Conservation (phyloP, 23 red algal genomes). For the Gracilaria caudata region DNA sequence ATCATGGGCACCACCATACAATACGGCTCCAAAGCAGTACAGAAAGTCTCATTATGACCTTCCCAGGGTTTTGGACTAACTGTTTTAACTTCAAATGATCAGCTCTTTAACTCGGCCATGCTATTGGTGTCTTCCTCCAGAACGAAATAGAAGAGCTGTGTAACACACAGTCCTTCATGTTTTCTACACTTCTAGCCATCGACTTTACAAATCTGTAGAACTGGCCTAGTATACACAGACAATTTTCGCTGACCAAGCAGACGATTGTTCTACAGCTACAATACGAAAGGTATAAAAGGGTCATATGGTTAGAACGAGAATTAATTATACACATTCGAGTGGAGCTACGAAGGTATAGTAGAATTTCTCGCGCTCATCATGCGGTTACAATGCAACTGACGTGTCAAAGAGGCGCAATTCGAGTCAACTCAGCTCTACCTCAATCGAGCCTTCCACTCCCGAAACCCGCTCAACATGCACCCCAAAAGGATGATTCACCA, state of each 20-base stretch:
- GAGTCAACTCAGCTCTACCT: background rate
- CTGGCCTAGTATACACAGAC: too few relatives aligned
- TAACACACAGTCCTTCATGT: too few relatives aligned
- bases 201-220: too few relatives aligned
- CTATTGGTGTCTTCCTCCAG: too few relatives aligned
- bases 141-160: too few relatives aligned
- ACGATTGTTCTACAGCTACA: too few relatives aligned
- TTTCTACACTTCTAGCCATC: too few relatives aligned
- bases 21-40: background rate
- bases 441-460: background rate
- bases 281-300: too few relatives aligned
- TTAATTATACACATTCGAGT: background rate
- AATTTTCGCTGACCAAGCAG: too few relatives aligned
- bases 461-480: background rate
- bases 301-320: background rate
- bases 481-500: background rate
- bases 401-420: background rate
- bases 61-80: background rate
- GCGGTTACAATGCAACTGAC: constrained; percentile 6
- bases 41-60: background rate
- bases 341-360: background rate
- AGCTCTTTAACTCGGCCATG: too few relatives aligned
- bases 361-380: background rate
- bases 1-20: background rate
- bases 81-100: background rate